phyloP scores from a whole-genome alignment of 345 rosid genomes.

The Combretum micranthum region DNA sequence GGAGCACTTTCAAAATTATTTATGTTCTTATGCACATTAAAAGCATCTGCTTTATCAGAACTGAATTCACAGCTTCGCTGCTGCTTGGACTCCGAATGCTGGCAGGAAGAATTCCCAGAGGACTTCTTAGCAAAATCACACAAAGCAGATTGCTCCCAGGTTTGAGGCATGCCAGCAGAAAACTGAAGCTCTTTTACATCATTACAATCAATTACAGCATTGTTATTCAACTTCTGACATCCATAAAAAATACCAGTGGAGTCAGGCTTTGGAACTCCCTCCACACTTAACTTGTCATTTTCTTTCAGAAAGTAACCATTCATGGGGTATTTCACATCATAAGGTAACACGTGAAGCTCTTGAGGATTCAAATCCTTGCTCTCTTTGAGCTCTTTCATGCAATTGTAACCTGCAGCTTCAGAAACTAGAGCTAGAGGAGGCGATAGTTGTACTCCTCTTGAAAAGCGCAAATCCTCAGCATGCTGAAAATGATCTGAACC shows the following conservation, averaged over 20 bases:
- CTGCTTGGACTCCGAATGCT: too few species aligned
- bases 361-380: conserved; percentile 24
- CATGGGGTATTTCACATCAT: conserved; percentile 17
- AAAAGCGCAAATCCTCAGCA: conserved; percentile 54
- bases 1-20: conserved; percentile 23
- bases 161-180: too few species aligned
- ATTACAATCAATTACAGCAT: too few species aligned
- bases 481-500: conserved; percentile 30
- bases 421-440: conserved; percentile 23
- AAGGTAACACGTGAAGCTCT: conserved; percentile 17
- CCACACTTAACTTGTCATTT: conserved; percentile 6
- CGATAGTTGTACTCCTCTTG: conserved; percentile 37
- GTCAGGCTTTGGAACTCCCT: neutral
- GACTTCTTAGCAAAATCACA: too few species aligned
- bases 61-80: too few species aligned
- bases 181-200: too few species aligned
- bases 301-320: conserved; percentile 2
- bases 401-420: conserved; percentile 15
- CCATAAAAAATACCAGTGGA: too few species aligned
- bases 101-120: too few species aligned
- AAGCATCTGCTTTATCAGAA: conserved; percentile 1
- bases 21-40: conserved; percentile 20
- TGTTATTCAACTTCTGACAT: too few species aligned
- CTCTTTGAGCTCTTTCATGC: conserved; percentile 29
- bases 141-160: too few species aligned